These are phyloP conservation scores for Suillus brevipes DNA, from an alignment of 768 basidiomycete genomes.

Conservation along the genomic window DNA sequence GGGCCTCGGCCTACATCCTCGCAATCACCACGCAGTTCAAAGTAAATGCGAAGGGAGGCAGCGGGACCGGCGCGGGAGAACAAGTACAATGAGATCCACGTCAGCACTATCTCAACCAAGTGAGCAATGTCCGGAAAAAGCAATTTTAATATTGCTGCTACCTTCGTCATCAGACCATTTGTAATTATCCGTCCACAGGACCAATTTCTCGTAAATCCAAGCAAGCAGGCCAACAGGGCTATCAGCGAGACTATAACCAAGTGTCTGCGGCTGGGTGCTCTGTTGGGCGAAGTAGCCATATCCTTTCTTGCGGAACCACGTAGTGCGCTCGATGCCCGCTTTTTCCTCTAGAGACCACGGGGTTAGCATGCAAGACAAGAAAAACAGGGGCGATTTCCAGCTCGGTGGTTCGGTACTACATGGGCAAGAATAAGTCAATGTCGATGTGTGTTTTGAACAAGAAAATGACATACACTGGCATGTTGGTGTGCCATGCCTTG, in stretches of 20 bases:
- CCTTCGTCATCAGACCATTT: constrained; percentile 61
- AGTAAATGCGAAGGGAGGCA: constrained; percentile 60
- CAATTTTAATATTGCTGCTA: constrained; percentile 14
- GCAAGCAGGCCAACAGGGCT: constrained; percentile 55
- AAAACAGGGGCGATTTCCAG: constrained; percentile 28
- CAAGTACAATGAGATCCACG: constrained; percentile 60
- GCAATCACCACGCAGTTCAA: constrained; percentile 35
- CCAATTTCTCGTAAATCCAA: constrained; percentile 58
- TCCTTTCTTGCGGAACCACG: constrained; percentile 24
- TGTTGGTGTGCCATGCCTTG: constrained; percentile 56
- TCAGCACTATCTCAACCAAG: constrained; percentile 43
- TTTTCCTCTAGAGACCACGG: constrained; percentile 31
- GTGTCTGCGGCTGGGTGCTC: constrained; percentile 50
- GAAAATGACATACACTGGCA: constrained; percentile 35
- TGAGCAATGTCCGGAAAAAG: neutral
- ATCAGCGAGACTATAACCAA: constrained; percentile 56
- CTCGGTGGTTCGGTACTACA: constrained; percentile 27
- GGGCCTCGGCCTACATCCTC: neutral
- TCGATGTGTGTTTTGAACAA: neutral
- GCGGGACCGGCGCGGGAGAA: constrained; percentile 61
- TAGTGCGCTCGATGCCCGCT: constrained; percentile 19
- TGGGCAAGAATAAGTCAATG: neutral
- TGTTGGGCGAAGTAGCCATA: constrained; percentile 35
- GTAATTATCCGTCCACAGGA: constrained; percentile 51
- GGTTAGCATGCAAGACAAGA: constrained; percentile 26